Evolutionary conservation across 495 filamentous ascomycete species (phyloP).

Genomic region (Trichocladium antarcticum): DNA sequence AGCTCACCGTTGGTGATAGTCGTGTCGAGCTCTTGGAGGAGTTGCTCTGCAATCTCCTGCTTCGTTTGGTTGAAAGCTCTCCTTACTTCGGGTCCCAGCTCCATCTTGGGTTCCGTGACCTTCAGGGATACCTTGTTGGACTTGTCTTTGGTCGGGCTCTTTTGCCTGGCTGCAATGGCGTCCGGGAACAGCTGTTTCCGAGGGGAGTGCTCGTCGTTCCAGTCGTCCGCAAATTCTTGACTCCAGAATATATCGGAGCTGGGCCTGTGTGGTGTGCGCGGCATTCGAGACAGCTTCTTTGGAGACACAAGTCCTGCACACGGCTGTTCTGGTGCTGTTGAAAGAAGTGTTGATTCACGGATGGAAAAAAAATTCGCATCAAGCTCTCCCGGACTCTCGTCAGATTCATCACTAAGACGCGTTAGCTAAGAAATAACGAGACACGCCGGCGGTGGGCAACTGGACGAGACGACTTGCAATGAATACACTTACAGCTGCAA

Average conservation of each 20-base stretch:
- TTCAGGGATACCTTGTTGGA: conserved; percentile 28
- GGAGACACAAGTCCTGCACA: conserved; percentile 24
- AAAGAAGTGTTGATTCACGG: conserved; percentile 12
- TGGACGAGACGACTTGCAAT: not conserved
- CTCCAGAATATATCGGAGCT: conserved; percentile 74
- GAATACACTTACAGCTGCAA: conserved; percentile 14
- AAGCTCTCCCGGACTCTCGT: not conserved
- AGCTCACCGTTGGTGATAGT: conserved; percentile 54
- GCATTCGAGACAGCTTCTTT: conserved; percentile 30
- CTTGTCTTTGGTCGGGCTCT: conserved; percentile 40
- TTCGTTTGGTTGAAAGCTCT: conserved; percentile 60
- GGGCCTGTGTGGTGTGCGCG: conserved; percentile 44
- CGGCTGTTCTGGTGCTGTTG: conserved; percentile 24
- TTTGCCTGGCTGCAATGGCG: conserved; percentile 16
- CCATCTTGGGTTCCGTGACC: not conserved
- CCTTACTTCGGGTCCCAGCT: conserved; percentile 30
- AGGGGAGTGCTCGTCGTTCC: conserved; percentile 72
- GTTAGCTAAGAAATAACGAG: no score
- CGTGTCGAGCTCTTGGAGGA: conserved; percentile 64
- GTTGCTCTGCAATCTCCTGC: conserved; percentile 51
- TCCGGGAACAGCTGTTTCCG: conserved; percentile 40
- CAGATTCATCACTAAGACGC: conserved; percentile 3
- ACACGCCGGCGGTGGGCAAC: no score
- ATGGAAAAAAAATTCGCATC: not conserved
- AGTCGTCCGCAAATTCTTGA: conserved; percentile 60